These are phyloP conservation scores for Globisporangium emineosum DNA, from an alignment of 352 stramenopile genomes.

Conservation along the genomic window DNA sequence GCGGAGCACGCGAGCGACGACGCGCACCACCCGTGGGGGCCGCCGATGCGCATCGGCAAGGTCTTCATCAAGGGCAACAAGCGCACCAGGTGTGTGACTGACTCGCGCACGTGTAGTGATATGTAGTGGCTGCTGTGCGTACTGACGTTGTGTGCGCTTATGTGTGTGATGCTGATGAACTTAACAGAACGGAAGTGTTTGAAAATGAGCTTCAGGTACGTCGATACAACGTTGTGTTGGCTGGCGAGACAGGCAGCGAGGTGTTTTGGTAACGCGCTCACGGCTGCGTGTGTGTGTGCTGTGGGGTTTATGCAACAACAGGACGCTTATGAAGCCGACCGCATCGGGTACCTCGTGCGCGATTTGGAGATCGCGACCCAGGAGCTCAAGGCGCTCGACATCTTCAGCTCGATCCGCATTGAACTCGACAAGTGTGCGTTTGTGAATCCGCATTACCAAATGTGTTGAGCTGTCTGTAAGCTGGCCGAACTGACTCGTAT, in stretches of 20 bases:
- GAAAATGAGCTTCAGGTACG: conserved; percentile 81
- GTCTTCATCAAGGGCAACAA: conserved; percentile 88
- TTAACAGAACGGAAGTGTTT: conserved; percentile 69
- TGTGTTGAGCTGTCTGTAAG: background rate
- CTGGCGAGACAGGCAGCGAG: background rate
- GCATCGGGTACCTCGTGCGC: conserved; percentile 61
- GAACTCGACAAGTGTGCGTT: conserved; percentile 67
- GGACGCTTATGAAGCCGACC: conserved; percentile 59
- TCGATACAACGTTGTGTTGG: background rate
- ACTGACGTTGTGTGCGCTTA: background rate
- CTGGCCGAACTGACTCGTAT: background rate
- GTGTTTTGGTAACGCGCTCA: background rate
- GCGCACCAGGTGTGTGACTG: conserved; percentile 61
- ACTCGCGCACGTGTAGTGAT: background rate
- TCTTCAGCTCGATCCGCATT: conserved; percentile 84
- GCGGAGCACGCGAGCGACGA: conserved; percentile 19
- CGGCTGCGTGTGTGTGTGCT: background rate
- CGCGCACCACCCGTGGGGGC: conserved; percentile 66
- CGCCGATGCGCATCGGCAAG: conserved; percentile 80
- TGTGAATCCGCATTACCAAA: background rate
- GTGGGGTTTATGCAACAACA: conserved; percentile 11
- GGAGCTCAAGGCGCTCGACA: conserved; percentile 73
- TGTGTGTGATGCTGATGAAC: conserved; percentile 2
- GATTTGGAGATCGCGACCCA: conserved; percentile 58
- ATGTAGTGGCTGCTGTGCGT: no score